Evolutionary conservation across 257 asterid genomes (phyloP).

Genomic region (Plantago major): DNA sequence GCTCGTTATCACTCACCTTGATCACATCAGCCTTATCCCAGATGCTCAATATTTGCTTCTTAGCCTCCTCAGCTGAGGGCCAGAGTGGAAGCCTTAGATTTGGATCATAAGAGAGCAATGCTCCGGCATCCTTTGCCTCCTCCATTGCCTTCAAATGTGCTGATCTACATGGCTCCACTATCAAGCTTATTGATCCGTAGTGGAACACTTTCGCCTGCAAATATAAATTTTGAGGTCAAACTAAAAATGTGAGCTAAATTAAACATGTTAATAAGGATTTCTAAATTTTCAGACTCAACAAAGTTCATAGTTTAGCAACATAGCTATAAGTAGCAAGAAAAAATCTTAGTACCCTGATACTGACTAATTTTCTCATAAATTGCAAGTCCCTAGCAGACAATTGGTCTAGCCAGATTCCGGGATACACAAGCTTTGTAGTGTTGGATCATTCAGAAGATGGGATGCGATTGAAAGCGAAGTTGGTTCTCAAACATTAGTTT

Average conservation of each 20-base stretch:
- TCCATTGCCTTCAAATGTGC: constrained; percentile 96
- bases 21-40: constrained; percentile 86
- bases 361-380: constrained; percentile 17
- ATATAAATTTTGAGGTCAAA: not conserved
- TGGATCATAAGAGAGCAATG: constrained; percentile 89
- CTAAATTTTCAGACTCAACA: not conserved
- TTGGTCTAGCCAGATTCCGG: constrained; percentile 17
- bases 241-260: not conserved
- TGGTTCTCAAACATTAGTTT: too few species aligned
- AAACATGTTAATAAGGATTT: not conserved
- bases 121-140: constrained; percentile 84
- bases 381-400: constrained; percentile 11
- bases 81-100: constrained; percentile 81
- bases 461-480: too few species aligned
- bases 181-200: constrained; percentile 90
- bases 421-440: constrained; percentile 3
- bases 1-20: constrained; percentile 89
- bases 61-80: constrained; percentile 78
- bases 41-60: constrained; percentile 80
- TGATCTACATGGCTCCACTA: constrained; percentile 95
- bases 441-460: constrained; percentile 13
- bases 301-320: constrained; percentile 9
- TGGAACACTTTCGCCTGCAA: constrained; percentile 84
- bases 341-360: not conserved
- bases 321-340: not conserved